Percentiles rank a stretch among this genome's conserved stretches.
phyloP scores from a whole-genome alignment of 495 filamentous ascomycete species.

The Usnea hakonensis region DNA sequence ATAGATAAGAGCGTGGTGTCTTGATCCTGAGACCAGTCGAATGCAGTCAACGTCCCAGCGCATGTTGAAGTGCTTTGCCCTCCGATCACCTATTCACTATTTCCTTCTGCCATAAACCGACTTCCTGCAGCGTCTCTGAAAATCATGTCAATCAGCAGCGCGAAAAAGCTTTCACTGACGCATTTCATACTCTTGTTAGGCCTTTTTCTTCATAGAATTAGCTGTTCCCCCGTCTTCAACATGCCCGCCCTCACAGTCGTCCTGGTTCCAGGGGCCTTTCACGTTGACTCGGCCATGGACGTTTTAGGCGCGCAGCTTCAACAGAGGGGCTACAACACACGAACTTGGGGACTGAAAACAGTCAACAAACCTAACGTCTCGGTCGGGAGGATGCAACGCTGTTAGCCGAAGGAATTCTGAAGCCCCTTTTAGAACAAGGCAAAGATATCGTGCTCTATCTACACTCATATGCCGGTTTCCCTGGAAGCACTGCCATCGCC shows the following conservation, averaged over 20 bases:
- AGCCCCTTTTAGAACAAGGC: constrained; percentile 25
- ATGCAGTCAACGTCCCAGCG: neutral
- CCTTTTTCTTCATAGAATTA: neutral
- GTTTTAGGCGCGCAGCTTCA: constrained; percentile 21
- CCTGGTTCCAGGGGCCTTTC: constrained; percentile 30
- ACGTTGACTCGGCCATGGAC: constrained; percentile 22
- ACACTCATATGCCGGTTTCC: constrained; percentile 35
- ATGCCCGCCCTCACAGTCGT: constrained; percentile 23
- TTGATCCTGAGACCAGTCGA: neutral
- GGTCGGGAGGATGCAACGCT: constrained; percentile 13
- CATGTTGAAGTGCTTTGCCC: too few relatives aligned
- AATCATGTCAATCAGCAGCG: neutral
- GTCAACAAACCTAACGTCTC: constrained; percentile 23
- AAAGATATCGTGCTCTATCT: constrained; percentile 33
- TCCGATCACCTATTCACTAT: neutral
- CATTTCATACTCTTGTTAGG: neutral
- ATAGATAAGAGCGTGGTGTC: neutral
- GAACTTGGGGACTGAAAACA: constrained; percentile 21
- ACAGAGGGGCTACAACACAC: constrained; percentile 19
- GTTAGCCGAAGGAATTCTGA: constrained; percentile 6
- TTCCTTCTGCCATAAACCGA: neutral
- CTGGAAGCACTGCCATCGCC: constrained; percentile 30
- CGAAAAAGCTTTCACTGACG: neutral
- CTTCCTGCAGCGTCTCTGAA: neutral
- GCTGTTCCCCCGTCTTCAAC: neutral